Conservation (phyloP, 2,329 filamentous ascomycete species). For the Phaeoacremonium minimum region DNA sequence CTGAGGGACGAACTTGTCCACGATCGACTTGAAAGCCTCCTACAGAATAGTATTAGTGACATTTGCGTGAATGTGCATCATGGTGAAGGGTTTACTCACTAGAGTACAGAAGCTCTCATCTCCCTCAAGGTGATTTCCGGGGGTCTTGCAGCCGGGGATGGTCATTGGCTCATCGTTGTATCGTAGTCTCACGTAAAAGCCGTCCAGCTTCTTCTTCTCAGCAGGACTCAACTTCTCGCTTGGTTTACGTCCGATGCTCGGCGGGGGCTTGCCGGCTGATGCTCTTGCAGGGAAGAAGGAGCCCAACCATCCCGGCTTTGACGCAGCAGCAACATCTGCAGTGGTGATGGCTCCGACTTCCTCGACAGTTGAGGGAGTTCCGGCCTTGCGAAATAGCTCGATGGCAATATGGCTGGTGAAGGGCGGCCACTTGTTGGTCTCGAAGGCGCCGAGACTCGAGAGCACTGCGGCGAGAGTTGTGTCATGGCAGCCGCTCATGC, state of each 20-base stretch:
- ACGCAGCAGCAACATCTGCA: slow-evolving; percentile 18
- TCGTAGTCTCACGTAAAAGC: slow-evolving; percentile 82
- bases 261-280: slow-evolving; percentile 23
- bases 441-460: slow-evolving; percentile 73
- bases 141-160: slow-evolving; percentile 73
- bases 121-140: slow-evolving; percentile 79
- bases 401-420: slow-evolving; percentile 91
- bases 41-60: no score
- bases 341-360: slow-evolving; percentile 12
- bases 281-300: slow-evolving; percentile 21
- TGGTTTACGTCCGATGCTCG: slow-evolving; percentile 57
- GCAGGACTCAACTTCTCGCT: slow-evolving; percentile 47
- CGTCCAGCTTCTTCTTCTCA: slow-evolving; percentile 59
- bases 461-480: slow-evolving; percentile 83
- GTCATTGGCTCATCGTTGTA: slow-evolving; percentile 85
- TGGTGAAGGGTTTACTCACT: no score
- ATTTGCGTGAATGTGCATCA: no score
- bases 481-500: slow-evolving; percentile 84
- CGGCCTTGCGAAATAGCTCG: slow-evolving; percentile 71
- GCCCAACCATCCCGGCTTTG: slow-evolving; percentile 23
- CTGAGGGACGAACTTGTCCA: slow-evolving; percentile 81
- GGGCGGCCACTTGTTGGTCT: slow-evolving; percentile 75
- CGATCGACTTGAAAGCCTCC: slow-evolving; percentile 87
- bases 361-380: slow-evolving; percentile 10
- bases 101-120: slow-evolving; percentile 90